A percentile compares a stretch with the other conserved stretches of the same genome.
These are phyloP conservation scores for Capsicum rhomboideum DNA, from an alignment of 257 asterid species.

Conservation along the genomic window DNA sequence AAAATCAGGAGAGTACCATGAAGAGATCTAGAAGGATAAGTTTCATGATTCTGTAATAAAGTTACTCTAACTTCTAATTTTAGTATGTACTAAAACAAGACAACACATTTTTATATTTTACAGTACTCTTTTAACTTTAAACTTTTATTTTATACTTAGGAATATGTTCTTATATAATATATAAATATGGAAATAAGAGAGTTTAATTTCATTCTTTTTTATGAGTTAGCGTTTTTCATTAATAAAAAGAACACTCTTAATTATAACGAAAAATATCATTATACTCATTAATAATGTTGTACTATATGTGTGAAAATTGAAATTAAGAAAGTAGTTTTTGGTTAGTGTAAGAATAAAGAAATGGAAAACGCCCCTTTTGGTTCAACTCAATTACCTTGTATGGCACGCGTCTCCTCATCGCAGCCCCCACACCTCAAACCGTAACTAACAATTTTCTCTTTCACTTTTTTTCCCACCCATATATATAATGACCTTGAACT, in stretches of 20 bases:
- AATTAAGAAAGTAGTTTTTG: no score
- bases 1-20: neutral
- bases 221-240: no score
- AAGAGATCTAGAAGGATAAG: neutral
- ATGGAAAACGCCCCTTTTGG: neutral
- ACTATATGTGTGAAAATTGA: no score
- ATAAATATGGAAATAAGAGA: neutral
- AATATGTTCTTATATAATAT: neutral
- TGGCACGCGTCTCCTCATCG: conserved; percentile 21
- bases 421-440: conserved; percentile 11
- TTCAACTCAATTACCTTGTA: conserved; percentile 37
- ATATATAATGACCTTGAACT: neutral
- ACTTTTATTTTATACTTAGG: no score
- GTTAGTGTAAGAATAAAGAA: neutral
- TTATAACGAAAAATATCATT: no score
- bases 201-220: neutral
- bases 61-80: neutral
- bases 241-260: no score
- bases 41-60: neutral
- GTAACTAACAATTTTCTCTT: neutral
- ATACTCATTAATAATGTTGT: no score
- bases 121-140: no score
- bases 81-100: neutral
- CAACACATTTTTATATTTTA: no score
- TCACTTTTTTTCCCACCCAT: neutral